phyloP scores from a whole-genome alignment of 202 grass and related monocot species.

The Zizania palustris region DNA sequence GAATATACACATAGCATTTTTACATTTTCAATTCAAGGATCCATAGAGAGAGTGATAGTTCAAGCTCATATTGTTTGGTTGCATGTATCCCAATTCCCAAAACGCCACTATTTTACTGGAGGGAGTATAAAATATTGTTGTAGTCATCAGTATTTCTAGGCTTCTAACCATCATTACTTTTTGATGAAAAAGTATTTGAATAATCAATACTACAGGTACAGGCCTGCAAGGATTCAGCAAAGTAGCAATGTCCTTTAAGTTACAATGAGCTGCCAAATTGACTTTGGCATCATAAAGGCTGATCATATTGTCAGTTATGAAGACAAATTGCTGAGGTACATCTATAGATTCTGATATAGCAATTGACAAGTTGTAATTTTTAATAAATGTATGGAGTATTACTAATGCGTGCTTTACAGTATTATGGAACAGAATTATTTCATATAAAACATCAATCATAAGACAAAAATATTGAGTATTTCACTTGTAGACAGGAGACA shows the following conservation, averaged over 20 bases:
- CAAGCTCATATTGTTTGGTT: neutral
- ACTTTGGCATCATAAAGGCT: slow-evolving; percentile 12
- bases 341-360: slow-evolving; percentile 20
- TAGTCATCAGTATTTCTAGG: slow-evolving; percentile 31
- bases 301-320: slow-evolving; percentile 32
- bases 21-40: neutral
- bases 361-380: slow-evolving; percentile 8
- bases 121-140: slow-evolving; percentile 31
- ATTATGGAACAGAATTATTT: slow-evolving; percentile 17
- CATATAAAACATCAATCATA: slow-evolving; percentile 27
- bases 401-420: slow-evolving; percentile 27
- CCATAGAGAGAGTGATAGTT: neutral
- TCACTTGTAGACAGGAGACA: slow-evolving; percentile 16
- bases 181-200: slow-evolving; percentile 18
- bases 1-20: neutral
- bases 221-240: slow-evolving; percentile 28
- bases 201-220: slow-evolving; percentile 20
- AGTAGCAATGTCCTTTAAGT: neutral
- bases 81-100: neutral
- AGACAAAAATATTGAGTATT: slow-evolving; percentile 42
- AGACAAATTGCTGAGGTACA: slow-evolving; percentile 14
- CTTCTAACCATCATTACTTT: slow-evolving; percentile 28
- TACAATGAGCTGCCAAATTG: slow-evolving; percentile 34
- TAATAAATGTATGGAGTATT: neutral
- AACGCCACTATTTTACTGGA: neutral